Evolutionary conservation across 306 rosid species (phyloP).

Genomic region (Rosa lucieae): DNA sequence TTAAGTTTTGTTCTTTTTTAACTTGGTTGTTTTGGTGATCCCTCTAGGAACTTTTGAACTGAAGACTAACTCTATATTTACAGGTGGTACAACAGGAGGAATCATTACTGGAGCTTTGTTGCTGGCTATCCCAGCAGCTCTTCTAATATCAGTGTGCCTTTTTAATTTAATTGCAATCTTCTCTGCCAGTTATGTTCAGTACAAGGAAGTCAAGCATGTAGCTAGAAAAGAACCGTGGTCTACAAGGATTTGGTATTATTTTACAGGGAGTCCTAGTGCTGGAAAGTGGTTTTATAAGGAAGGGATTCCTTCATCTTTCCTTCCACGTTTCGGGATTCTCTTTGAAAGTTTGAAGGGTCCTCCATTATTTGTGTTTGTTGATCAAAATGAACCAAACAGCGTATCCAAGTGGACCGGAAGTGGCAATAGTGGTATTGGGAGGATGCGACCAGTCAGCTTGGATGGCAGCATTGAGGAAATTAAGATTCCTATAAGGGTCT

Average conservation of each 20-base stretch:
- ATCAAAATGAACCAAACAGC: conserved; percentile 46
- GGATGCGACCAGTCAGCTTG: conserved; percentile 34
- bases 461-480: conserved; percentile 50
- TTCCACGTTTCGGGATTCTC: conserved; percentile 50
- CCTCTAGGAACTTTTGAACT: conserved; percentile 13
- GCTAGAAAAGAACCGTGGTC: conserved; percentile 39
- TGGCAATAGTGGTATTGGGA: conserved; percentile 38
- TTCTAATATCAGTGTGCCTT: conserved; percentile 46
- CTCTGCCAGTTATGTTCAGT: conserved; percentile 44
- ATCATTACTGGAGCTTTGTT: conserved; percentile 54
- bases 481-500: conserved; percentile 30
- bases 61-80: conserved; percentile 22
- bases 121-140: conserved; percentile 58
- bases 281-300: conserved; percentile 62
- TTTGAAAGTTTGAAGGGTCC: conserved; percentile 54
- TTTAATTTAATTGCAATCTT: conserved; percentile 52
- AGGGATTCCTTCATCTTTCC: conserved; percentile 52
- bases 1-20: not conserved
- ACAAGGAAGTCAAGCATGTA: conserved; percentile 45
- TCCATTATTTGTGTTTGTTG: conserved; percentile 34
- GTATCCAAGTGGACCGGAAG: conserved; percentile 39
- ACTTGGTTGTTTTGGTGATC: not conserved
- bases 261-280: conserved; percentile 38
- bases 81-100: conserved; percentile 65
- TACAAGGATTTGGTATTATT: conserved; percentile 39